Percentiles rank a stretch among this genome's conserved stretches.
Evolutionary conservation across 2,329 filamentous ascomycete genomes (phyloP).

Genomic region (Phoma herbarum): DNA sequence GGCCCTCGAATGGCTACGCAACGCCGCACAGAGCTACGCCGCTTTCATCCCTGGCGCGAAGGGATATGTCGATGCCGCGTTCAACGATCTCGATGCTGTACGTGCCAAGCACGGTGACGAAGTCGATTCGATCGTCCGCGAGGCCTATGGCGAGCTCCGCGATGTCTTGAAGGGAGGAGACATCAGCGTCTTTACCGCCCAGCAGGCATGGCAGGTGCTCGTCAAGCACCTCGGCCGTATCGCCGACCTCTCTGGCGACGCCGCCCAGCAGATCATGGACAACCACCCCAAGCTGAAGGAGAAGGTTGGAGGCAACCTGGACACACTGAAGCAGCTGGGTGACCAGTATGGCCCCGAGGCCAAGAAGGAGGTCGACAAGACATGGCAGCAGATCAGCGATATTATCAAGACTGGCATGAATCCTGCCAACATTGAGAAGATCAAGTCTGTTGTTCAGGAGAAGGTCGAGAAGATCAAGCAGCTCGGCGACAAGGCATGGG

Average conservation of each 20-base stretch:
- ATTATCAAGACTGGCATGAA: constrained; percentile 70
- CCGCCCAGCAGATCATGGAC: constrained; percentile 70
- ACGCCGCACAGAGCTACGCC: constrained; percentile 73
- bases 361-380: constrained; percentile 78
- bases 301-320: constrained; percentile 72
- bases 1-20: constrained; percentile 71
- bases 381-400: constrained; percentile 72
- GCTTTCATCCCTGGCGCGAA: constrained; percentile 75
- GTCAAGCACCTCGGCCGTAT: constrained; percentile 69
- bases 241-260: constrained; percentile 68
- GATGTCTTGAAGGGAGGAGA: constrained; percentile 66
- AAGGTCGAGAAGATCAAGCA: constrained; percentile 73
- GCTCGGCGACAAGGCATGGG: constrained; percentile 75
- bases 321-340: constrained; percentile 74
- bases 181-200: constrained; percentile 69
- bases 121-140: constrained; percentile 72
- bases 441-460: constrained; percentile 71
- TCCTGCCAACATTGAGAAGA: constrained; percentile 62
- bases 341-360: constrained; percentile 77
- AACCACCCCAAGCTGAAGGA: constrained; percentile 79
- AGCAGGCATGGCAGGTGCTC: constrained; percentile 69
- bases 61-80: constrained; percentile 72
- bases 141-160: constrained; percentile 74
- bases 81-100: constrained; percentile 75
- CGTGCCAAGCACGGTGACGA: constrained; percentile 73